Conservation (phyloP, 768 basidiomycete genomes). For the Suillus occidentalis region DNA sequence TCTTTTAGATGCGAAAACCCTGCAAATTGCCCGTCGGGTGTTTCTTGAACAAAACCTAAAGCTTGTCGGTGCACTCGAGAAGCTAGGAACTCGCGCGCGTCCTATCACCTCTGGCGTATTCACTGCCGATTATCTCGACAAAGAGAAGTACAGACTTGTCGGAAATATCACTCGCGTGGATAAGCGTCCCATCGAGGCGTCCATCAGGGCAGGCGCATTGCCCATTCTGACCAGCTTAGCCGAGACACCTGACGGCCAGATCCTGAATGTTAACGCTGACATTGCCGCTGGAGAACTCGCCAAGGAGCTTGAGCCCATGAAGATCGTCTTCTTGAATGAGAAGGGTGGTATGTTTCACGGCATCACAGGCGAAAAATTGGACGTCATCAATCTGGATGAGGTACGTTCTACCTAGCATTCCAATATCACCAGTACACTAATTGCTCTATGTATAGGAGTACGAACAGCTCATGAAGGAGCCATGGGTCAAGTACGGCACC, state of each 20-base stretch:
- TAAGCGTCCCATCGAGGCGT: constrained; percentile 94
- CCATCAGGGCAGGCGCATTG: constrained; percentile 93
- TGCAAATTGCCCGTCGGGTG: constrained; percentile 91
- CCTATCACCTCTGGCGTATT: constrained; percentile 99
- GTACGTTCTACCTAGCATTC: constrained; percentile 35
- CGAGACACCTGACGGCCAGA: constrained; percentile 95
- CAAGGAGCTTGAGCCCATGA: constrained; percentile 97
- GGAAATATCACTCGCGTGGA: constrained; percentile 94
- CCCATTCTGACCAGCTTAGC: constrained; percentile 95
- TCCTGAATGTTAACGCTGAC: constrained; percentile 98
- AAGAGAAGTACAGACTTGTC: constrained; percentile 92
- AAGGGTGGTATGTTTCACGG: constrained; percentile 99
- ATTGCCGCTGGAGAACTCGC: constrained; percentile 97
- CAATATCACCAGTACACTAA: neutral
- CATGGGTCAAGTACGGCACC: constrained; percentile 99
- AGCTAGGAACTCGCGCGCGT: constrained; percentile 92
- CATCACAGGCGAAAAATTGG: constrained; percentile 92
- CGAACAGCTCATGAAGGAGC: constrained; percentile 92
- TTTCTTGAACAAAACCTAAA: constrained; percentile 98
- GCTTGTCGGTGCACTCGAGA: constrained; percentile 90
- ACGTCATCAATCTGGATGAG: constrained; percentile 97
- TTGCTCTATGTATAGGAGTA: constrained; percentile 65
- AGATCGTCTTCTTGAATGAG: constrained; percentile 98
- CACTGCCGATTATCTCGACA: constrained; percentile 94
- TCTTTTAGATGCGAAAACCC: constrained; percentile 81